Percentiles rank a stretch among this genome's conserved stretches.
These are phyloP conservation scores for Penicillium sp. DNA, from an alignment of 2,329 filamentous ascomycete genomes.

Conservation along the genomic window DNA sequence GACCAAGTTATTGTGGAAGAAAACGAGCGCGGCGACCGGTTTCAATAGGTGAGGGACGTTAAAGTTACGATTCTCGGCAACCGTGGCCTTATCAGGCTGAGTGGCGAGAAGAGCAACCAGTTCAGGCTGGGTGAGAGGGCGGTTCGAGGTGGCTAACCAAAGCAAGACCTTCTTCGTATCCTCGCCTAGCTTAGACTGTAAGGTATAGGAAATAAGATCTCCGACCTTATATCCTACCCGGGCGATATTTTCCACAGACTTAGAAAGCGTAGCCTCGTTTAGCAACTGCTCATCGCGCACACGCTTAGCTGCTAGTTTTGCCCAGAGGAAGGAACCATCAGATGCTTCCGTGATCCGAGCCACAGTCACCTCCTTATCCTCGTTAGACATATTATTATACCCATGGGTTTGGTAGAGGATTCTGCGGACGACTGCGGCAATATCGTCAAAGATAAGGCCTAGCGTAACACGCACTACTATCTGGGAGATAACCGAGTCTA, in stretches of 20 bases:
- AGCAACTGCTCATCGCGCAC: constrained; percentile 27
- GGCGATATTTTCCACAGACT: constrained; percentile 29
- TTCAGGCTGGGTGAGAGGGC: constrained; percentile 36
- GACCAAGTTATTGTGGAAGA: constrained; percentile 34
- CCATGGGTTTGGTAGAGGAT: constrained; percentile 21
- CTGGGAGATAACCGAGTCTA: constrained; percentile 8
- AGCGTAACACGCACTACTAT: constrained; percentile 27
- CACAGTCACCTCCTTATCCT: constrained; percentile 34
- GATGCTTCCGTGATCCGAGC: constrained; percentile 34
- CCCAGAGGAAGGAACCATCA: constrained; percentile 41
- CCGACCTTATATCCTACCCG: constrained; percentile 26
- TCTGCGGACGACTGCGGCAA: constrained; percentile 31
- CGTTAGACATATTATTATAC: constrained; percentile 28
- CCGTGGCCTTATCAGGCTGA: constrained; percentile 29
- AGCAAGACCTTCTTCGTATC: constrained; percentile 36
- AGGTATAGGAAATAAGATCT: constrained; percentile 30
- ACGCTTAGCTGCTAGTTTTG: constrained; percentile 35
- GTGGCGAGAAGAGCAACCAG: constrained; percentile 31
- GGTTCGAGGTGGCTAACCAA: constrained; percentile 39
- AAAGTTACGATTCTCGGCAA: constrained; percentile 22
- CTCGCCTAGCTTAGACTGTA: constrained; percentile 29
- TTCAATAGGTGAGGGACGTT: constrained; percentile 28
- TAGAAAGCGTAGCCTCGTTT: constrained; percentile 22
- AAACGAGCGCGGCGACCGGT: constrained; percentile 34
- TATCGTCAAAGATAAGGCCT: constrained; percentile 39